A percentile compares a stretch with the other conserved stretches of the same genome.
Evolutionary conservation across 306 rosid genomes (phyloP).

Genomic region (Gleditsia sinensis): DNA sequence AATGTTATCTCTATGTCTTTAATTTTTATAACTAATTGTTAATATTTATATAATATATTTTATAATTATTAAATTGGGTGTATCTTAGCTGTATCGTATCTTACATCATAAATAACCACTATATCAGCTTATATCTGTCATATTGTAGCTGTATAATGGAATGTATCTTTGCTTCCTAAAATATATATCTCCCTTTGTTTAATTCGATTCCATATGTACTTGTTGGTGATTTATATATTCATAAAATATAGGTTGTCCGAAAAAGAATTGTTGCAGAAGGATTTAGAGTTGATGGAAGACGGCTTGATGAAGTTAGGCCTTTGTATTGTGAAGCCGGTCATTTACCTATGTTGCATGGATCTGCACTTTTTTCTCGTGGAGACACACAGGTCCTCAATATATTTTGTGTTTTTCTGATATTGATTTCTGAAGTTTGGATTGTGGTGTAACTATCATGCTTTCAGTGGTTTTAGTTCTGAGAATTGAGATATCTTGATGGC

Average conservation of each 20-base stretch:
- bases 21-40: neutral
- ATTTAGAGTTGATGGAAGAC: constrained; percentile 86
- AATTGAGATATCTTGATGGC: constrained; percentile 31
- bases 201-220: constrained; percentile 21
- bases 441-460: neutral
- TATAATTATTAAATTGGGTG: no score
- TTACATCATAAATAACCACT: neutral
- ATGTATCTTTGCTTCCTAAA: neutral
- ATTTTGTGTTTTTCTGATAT: constrained; percentile 23
- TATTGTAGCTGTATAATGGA: neutral
- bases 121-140: neutral
- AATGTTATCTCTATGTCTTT: neutral
- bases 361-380: constrained; percentile 88
- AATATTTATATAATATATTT: neutral
- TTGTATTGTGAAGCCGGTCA: constrained; percentile 82
- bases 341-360: constrained; percentile 77
- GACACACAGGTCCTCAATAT: constrained; percentile 77
- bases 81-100: no score
- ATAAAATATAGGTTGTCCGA: constrained; percentile 72
- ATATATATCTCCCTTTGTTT: constrained; percentile 12
- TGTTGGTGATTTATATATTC: constrained; percentile 31
- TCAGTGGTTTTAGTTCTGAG: constrained; percentile 27
- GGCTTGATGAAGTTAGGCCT: constrained; percentile 95
- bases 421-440: constrained; percentile 28
- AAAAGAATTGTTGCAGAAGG: constrained; percentile 83